These are phyloP conservation scores for Naganishia kalamii DNA, from an alignment of 768 basidiomycete species.

Conservation along the genomic window DNA sequence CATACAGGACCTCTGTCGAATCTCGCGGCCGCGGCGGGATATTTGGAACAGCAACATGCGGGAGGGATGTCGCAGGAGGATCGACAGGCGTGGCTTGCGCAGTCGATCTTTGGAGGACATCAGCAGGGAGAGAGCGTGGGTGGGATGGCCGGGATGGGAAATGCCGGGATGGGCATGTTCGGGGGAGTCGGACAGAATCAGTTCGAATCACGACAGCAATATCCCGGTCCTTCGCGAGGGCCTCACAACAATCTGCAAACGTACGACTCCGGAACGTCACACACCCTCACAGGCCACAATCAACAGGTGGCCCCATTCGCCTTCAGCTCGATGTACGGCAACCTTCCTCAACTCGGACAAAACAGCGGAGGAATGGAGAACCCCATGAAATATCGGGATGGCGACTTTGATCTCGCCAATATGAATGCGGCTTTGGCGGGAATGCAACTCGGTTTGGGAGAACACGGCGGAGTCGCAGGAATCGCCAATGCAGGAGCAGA, in stretches of 20 bases:
- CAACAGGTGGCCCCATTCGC: not conserved
- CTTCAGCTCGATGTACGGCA: not conserved
- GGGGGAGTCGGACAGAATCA: not conserved
- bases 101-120: slow-evolving; percentile 10
- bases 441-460: slow-evolving; percentile 1
- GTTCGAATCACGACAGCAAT: slow-evolving; percentile 14
- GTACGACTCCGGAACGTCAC: not conserved
- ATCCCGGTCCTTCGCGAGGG: not conserved
- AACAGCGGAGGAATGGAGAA: not conserved
- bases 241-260: not conserved
- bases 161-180: slow-evolving; percentile 6
- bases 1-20: not conserved
- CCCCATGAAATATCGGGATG: not conserved
- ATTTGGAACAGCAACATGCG: not conserved
- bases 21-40: slow-evolving; percentile 2
- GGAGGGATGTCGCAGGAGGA: slow-evolving; percentile 7
- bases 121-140: not conserved
- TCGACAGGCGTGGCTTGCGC: slow-evolving; percentile 8
- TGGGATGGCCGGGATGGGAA: not conserved
- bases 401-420: not conserved
- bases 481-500: not conserved
- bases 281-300: not conserved
- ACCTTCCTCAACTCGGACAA: not conserved
- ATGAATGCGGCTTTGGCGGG: slow-evolving; percentile 8
- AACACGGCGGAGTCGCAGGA: not conserved